Evolutionary conservation across 371 early-diverging fungal species (phyloP), one percentile per base, ranked within the genome.

Genomic region (Mucor piriformis): DNA sequence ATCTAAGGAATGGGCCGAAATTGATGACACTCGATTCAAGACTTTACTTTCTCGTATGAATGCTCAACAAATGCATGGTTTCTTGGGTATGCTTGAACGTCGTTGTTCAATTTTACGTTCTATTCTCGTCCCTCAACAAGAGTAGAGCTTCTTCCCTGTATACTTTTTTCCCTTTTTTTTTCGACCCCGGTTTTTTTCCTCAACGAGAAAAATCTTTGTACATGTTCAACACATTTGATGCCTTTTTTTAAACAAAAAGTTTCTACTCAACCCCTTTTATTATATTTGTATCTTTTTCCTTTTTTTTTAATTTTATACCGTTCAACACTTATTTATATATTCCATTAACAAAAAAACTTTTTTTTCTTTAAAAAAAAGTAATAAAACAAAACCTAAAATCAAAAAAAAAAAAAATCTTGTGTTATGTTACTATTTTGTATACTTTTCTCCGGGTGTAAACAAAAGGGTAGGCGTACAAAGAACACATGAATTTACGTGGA

Each of bases 11-110:
- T 71, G 67, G 67, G 63, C 69, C 11, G 75, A 75, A 34, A 70
- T 72, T 55, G 67, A 69, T 44, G 82, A 74, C n/a, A 67, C 66
- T 56, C 74, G 79, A 52, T 81, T 81, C 56, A 67, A 73, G 48
- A 61, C 72, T 16, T 59, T 81, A 47, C 66, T 81, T 20, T 57
- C 69, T 27, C 74, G 76, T 61, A 81, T 81, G 82, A 81, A 74
- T 52, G 66, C 68, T 21, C 79, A 76, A 54, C 82, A 81, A 63
- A 81, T 81, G 82, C 77, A 78, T 60, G 75, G 75, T 16, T 81
- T 81, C 61, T 66, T 81, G 54, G 64, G 67, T 53, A 71, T 81
- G 66, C 72, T 81, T n/a, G 82, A 81, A 67, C 73, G 72, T 53
- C 77, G 82, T 25, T 73, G 73, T 50, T 54, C 63, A 8, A 73